Percentiles rank a stretch among this genome's conserved stretches.
These are phyloP conservation scores for Bipolaris zeicola DNA, from an alignment of 2,329 filamentous ascomycete species.

Conservation along the genomic window DNA sequence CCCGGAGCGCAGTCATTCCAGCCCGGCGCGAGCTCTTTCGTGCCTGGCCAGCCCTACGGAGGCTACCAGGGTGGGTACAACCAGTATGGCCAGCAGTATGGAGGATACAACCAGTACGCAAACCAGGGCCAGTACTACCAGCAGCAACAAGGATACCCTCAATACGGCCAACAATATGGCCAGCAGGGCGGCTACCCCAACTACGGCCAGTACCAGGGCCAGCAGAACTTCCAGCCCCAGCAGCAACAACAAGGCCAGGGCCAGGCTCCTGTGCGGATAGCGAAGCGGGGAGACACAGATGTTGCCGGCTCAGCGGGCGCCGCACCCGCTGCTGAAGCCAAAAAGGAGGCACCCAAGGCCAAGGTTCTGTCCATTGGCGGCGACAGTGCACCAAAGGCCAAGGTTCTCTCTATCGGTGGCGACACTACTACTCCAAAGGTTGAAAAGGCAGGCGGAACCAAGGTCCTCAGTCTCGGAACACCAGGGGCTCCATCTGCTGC, in stretches of 20 bases:
- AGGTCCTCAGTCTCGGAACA: slow-evolving; percentile 77
- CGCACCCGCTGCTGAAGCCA: slow-evolving; percentile 48
- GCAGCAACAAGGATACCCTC: slow-evolving; percentile 54
- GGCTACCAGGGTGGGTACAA: slow-evolving; percentile 65
- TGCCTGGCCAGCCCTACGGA: slow-evolving; percentile 21
- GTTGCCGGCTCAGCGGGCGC: slow-evolving; percentile 56
- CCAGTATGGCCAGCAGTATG: slow-evolving; percentile 57
- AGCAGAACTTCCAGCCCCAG: slow-evolving; percentile 32
- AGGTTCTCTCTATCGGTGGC: slow-evolving; percentile 65
- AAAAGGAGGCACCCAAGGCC: slow-evolving; percentile 55
- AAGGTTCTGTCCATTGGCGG: slow-evolving; percentile 70
- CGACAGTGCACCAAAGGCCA: slow-evolving; percentile 61
- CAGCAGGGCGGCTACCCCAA: slow-evolving; percentile 32
- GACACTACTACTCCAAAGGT: slow-evolving; percentile 61
- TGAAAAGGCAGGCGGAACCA: slow-evolving; percentile 59
- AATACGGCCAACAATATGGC: slow-evolving; percentile 53
- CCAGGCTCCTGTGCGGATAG: slow-evolving; percentile 64
- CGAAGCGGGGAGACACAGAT: slow-evolving; percentile 62
- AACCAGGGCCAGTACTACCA: slow-evolving; percentile 47
- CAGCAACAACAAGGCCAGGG: slow-evolving; percentile 50
- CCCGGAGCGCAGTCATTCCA: slow-evolving; percentile 23
- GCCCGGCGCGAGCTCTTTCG: slow-evolving; percentile 13
- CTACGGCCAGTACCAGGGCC: slow-evolving; percentile 39
- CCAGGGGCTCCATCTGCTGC: slow-evolving; percentile 57
- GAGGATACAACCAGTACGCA: slow-evolving; percentile 63